Conservation (phyloP, 2,329 filamentous ascomycete genomes). For the Colletotrichum sp. region DNA sequence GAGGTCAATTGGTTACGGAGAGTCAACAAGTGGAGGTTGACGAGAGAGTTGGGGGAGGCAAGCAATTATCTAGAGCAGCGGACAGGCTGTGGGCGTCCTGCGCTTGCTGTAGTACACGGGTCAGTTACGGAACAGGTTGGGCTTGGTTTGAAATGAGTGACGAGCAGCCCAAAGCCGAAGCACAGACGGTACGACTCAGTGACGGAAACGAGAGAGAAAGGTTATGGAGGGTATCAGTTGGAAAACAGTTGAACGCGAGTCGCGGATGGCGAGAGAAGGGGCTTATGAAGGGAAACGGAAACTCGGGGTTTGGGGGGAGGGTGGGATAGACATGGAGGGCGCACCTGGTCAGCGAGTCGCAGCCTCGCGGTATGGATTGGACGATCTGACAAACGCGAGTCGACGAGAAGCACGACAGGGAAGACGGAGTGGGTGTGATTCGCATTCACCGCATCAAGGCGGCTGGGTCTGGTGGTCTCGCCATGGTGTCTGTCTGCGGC, state of each 20-base stretch:
- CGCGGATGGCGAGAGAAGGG: background rate
- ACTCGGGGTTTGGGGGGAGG: background rate
- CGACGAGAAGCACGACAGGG: background rate
- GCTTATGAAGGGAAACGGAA: slow-evolving; percentile 6
- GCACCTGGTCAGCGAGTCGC: background rate
- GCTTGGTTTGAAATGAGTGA: background rate
- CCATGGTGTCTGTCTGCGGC: background rate
- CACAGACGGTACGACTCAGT: slow-evolving; percentile 10
- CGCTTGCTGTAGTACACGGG: background rate
- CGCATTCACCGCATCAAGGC: slow-evolving; percentile 5
- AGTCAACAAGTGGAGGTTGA: background rate
- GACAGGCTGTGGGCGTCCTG: background rate
- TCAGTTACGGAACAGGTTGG: background rate
- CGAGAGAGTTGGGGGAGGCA: background rate
- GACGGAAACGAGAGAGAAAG: background rate
- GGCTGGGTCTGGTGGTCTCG: background rate
- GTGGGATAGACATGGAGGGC: background rate
- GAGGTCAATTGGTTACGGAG: background rate
- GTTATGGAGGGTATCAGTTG: background rate
- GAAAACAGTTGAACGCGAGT: background rate
- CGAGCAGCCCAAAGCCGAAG: background rate
- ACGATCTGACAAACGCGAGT: slow-evolving; percentile 4
- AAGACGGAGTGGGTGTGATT: background rate
- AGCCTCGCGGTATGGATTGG: slow-evolving; percentile 8
- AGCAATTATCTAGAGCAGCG: background rate